Conservation (phyloP, 1,284 basidiomycete species). For the Phlebopus sp. region DNA sequence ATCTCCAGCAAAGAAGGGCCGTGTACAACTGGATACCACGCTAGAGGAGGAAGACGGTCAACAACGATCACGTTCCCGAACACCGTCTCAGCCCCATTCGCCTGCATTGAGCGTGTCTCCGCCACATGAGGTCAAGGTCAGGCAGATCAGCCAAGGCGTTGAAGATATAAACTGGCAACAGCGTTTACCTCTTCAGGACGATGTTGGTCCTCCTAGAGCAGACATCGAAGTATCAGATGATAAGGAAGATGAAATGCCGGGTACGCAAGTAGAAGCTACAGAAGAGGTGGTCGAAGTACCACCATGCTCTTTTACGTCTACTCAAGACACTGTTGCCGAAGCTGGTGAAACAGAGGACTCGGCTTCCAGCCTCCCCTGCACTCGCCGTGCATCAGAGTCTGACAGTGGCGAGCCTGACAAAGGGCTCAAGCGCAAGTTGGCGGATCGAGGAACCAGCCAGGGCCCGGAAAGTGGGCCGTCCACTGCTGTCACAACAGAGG, state of each 20-base stretch:
- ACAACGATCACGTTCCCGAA: slow-evolving; percentile 35
- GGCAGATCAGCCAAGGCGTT: slow-evolving; percentile 73
- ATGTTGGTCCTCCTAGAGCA: slow-evolving; percentile 6
- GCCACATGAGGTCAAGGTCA: slow-evolving; percentile 67
- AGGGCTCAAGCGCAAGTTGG: slow-evolving; percentile 62
- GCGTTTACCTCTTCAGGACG: slow-evolving; percentile 13
- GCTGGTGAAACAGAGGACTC: slow-evolving; percentile 21
- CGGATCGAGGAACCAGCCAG: slow-evolving; percentile 41
- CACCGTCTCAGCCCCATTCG: slow-evolving; percentile 39
- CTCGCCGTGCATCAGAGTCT: slow-evolving; percentile 30
- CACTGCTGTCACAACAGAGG: slow-evolving; percentile 15
- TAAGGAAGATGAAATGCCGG: slow-evolving; percentile 11
- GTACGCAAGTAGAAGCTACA: slow-evolving; percentile 11
- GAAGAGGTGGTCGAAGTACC: slow-evolving; percentile 13
- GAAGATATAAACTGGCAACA: slow-evolving; percentile 72
- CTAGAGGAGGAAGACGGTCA: slow-evolving; percentile 52
- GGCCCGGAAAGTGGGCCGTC: slow-evolving; percentile 25
- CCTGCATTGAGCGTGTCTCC: slow-evolving; percentile 56
- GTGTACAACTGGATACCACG: slow-evolving; percentile 56
- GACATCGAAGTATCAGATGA: slow-evolving; percentile 13
- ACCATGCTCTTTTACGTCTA: slow-evolving; percentile 16
- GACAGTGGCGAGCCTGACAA: slow-evolving; percentile 48
- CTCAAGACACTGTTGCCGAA: slow-evolving; percentile 24
- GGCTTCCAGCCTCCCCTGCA: slow-evolving; percentile 30
- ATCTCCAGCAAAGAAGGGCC: slow-evolving; percentile 71